Base-by-base conservation (phyloP, 2,329 filamentous ascomycete species). In the Talaromyces pinophilus region DNA sequence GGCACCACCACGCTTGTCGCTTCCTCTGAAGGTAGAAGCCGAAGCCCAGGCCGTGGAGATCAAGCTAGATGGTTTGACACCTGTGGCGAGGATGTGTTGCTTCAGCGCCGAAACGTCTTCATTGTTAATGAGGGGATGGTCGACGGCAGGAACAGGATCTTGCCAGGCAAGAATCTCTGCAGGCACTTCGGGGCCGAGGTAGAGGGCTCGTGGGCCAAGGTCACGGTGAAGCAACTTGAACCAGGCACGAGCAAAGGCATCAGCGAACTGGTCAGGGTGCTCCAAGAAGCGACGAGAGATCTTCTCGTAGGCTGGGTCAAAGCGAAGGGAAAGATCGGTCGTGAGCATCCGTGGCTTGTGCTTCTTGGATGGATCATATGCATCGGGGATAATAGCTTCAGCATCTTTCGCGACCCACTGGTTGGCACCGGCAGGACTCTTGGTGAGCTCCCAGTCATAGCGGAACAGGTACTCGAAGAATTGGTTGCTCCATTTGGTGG, bases 161-260 rank as follows among this genome's bases (percentile, higher is more conserved):
- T 93, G 89, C 91, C 91, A 93, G 72, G 87, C 74, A n/a, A 90
- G 82, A 13, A 83, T 82, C 82, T 93, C 89, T 63, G 83, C 81
- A 59, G 91, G 90, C 19, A 92, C 82, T 78, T 93, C 91, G 1
- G 91, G 90, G 35, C 91, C 91, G 57, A 92, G 73, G 83, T 90
- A 93, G 75, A 89, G 89, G 28, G 84, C 76, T 63, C 86, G 82
- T 52, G 91, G 91, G 17, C 91, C 91, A 80, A 93, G 86, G 76
- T 93, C 91, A 81, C 91, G 90, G 82, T 93, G 91, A 40, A 90
- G 83, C 50, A 93, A 85, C 86, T 93, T 93, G 86, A 92, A 93
- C 91, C 91, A 93, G 15, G 91, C 91, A 60, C 87, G 86, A 25
- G 85, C 83, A 73, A 93, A 93, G 8, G 85, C 88, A 68, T 92